A percentile compares a stretch with the other conserved stretches of the same genome.
These are phyloP conservation scores for Sugiyamaella chiloensis DNA, from an alignment of 805 yeast genomes.

Conservation along the genomic window DNA sequence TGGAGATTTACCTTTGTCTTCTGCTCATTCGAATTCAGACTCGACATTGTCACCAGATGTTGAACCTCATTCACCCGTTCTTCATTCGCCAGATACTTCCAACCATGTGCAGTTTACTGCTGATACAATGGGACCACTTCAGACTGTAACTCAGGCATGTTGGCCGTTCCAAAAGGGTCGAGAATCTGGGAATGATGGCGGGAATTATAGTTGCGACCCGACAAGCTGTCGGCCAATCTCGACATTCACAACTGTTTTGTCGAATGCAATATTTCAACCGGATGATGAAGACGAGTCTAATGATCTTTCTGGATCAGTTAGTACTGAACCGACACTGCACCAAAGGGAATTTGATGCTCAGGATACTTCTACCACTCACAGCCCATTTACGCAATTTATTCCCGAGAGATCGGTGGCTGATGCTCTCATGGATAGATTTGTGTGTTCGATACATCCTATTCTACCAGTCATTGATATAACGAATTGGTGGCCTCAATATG, in stretches of 20 bases:
- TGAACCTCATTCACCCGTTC: neutral
- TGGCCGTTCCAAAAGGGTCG: slow-evolving; percentile 11
- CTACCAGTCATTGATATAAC: slow-evolving; percentile 13
- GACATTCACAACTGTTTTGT: slow-evolving; percentile 7
- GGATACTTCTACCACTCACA: no score
- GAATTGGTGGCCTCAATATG: slow-evolving; percentile 4
- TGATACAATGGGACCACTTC: slow-evolving; percentile 8
- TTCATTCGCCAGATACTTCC: neutral
- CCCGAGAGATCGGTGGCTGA: slow-evolving; percentile 10
- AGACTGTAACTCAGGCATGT: slow-evolving; percentile 6
- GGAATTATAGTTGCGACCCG: neutral
- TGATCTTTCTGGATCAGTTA: neutral
- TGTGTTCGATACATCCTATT: slow-evolving; percentile 14
- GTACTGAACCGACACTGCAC: no score
- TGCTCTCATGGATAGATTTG: slow-evolving; percentile 10
- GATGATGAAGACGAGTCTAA: neutral
- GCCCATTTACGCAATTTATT: slow-evolving; percentile 2
- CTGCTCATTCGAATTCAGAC: no score
- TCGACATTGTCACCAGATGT: neutral
- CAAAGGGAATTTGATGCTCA: no score
- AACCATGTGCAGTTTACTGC: slow-evolving; percentile 7
- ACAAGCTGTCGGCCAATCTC: slow-evolving; percentile 7
- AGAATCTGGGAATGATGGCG: no score
- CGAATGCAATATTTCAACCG: slow-evolving; percentile 5
- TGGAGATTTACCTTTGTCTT: no score